Evolutionary conservation across 371 early-diverging fungal genomes (phyloP), one percentile per base, ranked within the genome.

Genomic region (Apophysomyces ossiformis): DNA sequence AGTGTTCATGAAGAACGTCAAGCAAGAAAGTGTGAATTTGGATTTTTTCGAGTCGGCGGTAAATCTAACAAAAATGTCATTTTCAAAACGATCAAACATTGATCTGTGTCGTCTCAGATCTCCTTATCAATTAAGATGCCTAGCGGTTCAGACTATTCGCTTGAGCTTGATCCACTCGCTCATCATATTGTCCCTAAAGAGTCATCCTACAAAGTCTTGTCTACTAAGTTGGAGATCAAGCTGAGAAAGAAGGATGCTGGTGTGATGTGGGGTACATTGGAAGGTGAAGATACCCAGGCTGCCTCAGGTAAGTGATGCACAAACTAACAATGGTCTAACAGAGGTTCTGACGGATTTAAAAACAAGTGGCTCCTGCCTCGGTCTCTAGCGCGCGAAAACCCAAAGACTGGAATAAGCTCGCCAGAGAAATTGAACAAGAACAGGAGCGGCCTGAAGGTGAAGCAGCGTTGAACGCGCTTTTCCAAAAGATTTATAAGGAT

Each of bases 201-300:
- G 74, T 88, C 86, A 54, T 76, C 82, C 13, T 92, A 72, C 74
- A 83, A 88, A 58, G 85, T 97, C 11, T 74, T 96, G 44, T 86
- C 88, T 13, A 96, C 98, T 63, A 98, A 99, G 84, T 87, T 97
- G 60, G 99, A 99, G 82, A 88, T 99, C 67, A 90, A 89, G 71
- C 71, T 96, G 65, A 95, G 93, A 76, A 97, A 97, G 79, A 81
- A 79, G 47, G 62, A 65, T 11, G 61, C 72, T 32, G 96, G 93
- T 13, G 66, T 92, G 58, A 85, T 89, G 70, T 96, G 96, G 96
- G 87, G 85, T 26, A 80, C 84, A 38, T 77, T 96, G 37, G 94
- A 94, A 70, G 91, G 94, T 41, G 89, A 87, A 21, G 89, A 91
- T 61, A 70, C 70, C 57, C 57, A 74, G 6, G 66, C 69, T 26